phyloP scores from a whole-genome alignment of 257 asterid species.

The Coffea canephora region DNA sequence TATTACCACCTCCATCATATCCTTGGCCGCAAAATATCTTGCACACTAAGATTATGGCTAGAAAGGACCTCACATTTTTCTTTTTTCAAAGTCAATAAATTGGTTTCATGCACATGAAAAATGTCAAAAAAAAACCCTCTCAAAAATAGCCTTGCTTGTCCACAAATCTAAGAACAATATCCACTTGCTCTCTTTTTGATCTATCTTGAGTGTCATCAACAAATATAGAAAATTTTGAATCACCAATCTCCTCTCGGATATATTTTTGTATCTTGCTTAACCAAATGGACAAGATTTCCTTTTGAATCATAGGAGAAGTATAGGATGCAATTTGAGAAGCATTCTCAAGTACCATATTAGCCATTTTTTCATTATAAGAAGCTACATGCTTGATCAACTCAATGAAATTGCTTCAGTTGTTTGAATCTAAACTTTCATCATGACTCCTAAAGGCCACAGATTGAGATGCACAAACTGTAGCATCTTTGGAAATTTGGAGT shows the following conservation, averaged over 20 bases:
- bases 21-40: neutral
- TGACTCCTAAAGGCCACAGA: neutral
- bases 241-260: conserved; percentile 1
- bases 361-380: neutral
- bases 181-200: conserved; percentile 1
- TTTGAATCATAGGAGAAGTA: conserved; percentile 2
- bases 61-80: neutral
- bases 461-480: neutral
- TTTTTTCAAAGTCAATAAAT: neutral
- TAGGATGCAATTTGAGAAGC: conserved; percentile 9
- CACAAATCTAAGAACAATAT: neutral
- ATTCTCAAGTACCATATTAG: neutral
- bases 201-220: neutral
- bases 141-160: neutral
- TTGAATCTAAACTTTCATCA: neutral
- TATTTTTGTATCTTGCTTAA: neutral
- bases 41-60: neutral
- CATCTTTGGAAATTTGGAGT: conserved; percentile 11
- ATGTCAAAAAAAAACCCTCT: conserved; percentile 3
- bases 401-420: conserved; percentile 9
- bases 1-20: conserved; percentile 3
- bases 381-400: neutral
- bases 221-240: no score
- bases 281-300: neutral
- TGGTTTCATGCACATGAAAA: conserved; percentile 2